Conservation (phyloP, 768 basidiomycete genomes). For the Lentinula edodes region DNA sequence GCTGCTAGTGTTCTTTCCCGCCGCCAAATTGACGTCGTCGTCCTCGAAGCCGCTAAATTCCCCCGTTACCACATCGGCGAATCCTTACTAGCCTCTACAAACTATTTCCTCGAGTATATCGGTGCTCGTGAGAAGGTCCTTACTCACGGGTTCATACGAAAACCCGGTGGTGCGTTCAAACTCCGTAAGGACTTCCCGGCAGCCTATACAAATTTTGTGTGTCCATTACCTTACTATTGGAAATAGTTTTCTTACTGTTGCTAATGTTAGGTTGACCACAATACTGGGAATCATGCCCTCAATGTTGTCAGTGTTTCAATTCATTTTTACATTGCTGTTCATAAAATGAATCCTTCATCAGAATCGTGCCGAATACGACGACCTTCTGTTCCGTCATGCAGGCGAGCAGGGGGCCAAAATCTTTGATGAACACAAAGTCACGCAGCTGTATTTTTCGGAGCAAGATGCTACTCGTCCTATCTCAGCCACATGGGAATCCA, state of each 20-base stretch:
- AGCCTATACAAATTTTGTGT: background rate
- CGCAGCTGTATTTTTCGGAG: constrained; percentile 25
- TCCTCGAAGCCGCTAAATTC: constrained; percentile 19
- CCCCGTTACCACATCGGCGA: constrained; percentile 45
- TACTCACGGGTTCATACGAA: constrained; percentile 43
- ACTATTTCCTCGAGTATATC: constrained; percentile 52
- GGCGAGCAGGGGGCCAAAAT: constrained; percentile 43
- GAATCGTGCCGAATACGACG: constrained; percentile 59
- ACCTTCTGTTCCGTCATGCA: constrained; percentile 50
- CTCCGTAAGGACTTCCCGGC: constrained; percentile 30
- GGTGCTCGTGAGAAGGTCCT: constrained; percentile 47
- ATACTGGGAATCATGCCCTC: constrained; percentile 48
- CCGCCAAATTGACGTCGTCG: constrained; percentile 21
- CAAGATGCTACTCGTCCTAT: constrained; percentile 27
- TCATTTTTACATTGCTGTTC: too few species aligned
- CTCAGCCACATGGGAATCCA: constrained; percentile 42
- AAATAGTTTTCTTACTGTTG: constrained; percentile 6
- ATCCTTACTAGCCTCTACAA: constrained; percentile 53
- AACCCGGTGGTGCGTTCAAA: constrained; percentile 52
- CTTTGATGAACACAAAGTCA: constrained; percentile 50
- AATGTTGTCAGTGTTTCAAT: constrained; percentile 44
- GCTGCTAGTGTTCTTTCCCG: constrained; percentile 21
- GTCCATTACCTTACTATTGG: background rate
- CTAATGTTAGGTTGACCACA: constrained; percentile 38
- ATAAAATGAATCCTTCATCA: constrained; percentile 10